Conservation (phyloP, 768 basidiomycete species). For the Pleurotus eryngii region DNA sequence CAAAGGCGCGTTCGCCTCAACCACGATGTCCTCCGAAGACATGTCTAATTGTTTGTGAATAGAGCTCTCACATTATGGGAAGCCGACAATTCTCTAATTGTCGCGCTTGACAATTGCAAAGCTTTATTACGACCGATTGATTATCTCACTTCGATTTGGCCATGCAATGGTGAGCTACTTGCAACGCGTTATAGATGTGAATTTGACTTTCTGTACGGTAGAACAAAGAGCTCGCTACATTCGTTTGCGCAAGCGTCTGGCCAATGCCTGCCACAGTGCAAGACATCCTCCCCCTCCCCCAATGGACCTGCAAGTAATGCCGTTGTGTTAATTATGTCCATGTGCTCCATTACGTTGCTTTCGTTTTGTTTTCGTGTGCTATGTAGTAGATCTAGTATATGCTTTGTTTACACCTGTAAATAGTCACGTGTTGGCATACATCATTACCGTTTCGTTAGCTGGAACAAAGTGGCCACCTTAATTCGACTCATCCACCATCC, state of each 20-base stretch:
- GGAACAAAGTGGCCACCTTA: not conserved
- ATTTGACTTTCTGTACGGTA: conserved; percentile 20
- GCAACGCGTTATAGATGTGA: not conserved
- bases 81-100: conserved; percentile 50
- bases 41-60: conserved; percentile 9
- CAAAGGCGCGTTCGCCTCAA: conserved; percentile 35
- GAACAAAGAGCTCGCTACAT: conserved; percentile 52
- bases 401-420: too few species aligned
- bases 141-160: conserved; percentile 62
- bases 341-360: conserved; percentile 9
- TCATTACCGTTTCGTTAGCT: too few species aligned
- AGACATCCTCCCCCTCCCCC: conserved; percentile 41
- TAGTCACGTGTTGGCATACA: too few species aligned
- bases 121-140: conserved; percentile 59
- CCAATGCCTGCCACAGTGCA: conserved; percentile 43
- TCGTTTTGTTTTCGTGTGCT: not conserved
- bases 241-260: conserved; percentile 42
- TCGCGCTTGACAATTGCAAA: conserved; percentile 62
- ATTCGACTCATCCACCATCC: not conserved
- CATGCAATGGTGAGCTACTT: conserved; percentile 48
- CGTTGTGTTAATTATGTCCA: conserved; percentile 25
- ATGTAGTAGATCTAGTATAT: not conserved
- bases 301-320: conserved; percentile 6
- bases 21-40: not conserved
- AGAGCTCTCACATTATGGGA: conserved; percentile 61